These are phyloP conservation scores for Diospyros kaki DNA, from an alignment of 148 eudicot species.

Conservation along the genomic window DNA sequence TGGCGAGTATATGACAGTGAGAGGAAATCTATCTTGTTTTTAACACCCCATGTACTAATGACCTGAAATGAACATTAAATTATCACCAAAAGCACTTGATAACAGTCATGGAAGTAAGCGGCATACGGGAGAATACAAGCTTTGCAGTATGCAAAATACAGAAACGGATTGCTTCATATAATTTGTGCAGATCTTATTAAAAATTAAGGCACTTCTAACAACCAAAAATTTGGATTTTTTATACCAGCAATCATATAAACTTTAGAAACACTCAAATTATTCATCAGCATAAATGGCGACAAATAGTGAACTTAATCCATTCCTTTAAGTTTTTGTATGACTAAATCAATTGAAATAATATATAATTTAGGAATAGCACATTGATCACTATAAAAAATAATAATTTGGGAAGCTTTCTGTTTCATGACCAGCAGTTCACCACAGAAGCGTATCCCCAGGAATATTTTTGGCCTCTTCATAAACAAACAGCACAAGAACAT, in stretches of 20 bases:
- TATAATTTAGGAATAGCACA: background rate
- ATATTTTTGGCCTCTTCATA: background rate
- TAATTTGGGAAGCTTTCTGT: background rate
- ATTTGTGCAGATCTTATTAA: background rate
- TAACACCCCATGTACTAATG: conserved; percentile 85
- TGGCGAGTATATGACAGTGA: conserved; percentile 88
- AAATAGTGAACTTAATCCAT: background rate
- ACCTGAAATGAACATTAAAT: conserved; percentile 36
- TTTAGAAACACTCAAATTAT: background rate
- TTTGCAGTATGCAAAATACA: background rate
- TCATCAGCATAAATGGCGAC: background rate
- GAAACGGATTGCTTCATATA: background rate
- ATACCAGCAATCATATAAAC: background rate
- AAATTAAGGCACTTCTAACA: background rate
- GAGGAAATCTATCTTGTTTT: conserved; percentile 90
- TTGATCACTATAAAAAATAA: background rate
- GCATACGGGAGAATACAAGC: background rate
- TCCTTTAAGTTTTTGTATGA: background rate
- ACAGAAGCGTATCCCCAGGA: background rate
- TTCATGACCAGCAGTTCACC: background rate
- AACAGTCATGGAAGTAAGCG: conserved; percentile 4
- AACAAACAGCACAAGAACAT: background rate
- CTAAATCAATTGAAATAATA: background rate
- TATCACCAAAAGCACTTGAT: conserved; percentile 8
- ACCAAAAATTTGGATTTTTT: background rate